Evolutionary conservation across 140 eudicot species (phyloP).

Genomic region (Flaveria floridana): DNA sequence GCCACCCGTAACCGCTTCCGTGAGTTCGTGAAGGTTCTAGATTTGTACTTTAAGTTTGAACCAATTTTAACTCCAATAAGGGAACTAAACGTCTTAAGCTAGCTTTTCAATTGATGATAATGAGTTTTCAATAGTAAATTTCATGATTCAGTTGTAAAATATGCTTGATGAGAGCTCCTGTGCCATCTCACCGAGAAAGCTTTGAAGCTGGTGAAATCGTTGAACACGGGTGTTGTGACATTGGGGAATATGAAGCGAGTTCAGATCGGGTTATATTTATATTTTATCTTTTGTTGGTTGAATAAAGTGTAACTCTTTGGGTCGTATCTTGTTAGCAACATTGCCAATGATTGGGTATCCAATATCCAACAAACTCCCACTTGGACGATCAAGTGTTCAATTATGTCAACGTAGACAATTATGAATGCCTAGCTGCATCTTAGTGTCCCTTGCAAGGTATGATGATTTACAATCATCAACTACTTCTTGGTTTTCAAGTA

Average conservation of each 20-base stretch:
- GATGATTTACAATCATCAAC: no score
- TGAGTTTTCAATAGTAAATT: slow-evolving; percentile 58
- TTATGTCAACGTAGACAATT: no score
- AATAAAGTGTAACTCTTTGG: no score
- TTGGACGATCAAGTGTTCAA: no score
- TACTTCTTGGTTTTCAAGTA: no score
- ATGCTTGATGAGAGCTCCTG: slow-evolving; percentile 46
- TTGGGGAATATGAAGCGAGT: slow-evolving; percentile 73
- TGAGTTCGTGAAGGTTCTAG: slow-evolving; percentile 74
- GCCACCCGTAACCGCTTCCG: slow-evolving; percentile 81
- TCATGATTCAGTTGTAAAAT: slow-evolving; percentile 83
- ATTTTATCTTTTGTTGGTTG: no score
- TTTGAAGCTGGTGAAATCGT: slow-evolving; percentile 58
- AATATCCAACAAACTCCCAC: no score
- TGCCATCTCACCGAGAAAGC: slow-evolving; percentile 43
- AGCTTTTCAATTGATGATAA: slow-evolving; percentile 60
- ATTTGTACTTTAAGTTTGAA: slow-evolving; percentile 72
- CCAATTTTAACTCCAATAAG: slow-evolving; percentile 55
- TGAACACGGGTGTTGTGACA: slow-evolving; percentile 67
- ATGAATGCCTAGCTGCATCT: no score
- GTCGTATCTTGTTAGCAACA: no score
- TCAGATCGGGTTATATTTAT: slow-evolving; percentile 50
- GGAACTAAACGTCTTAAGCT: slow-evolving; percentile 43
- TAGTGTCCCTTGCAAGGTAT: no score
- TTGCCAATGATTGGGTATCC: no score